Evolutionary conservation across 139 green algal species (phyloP).

Genomic region (Nannochloris sp.): DNA sequence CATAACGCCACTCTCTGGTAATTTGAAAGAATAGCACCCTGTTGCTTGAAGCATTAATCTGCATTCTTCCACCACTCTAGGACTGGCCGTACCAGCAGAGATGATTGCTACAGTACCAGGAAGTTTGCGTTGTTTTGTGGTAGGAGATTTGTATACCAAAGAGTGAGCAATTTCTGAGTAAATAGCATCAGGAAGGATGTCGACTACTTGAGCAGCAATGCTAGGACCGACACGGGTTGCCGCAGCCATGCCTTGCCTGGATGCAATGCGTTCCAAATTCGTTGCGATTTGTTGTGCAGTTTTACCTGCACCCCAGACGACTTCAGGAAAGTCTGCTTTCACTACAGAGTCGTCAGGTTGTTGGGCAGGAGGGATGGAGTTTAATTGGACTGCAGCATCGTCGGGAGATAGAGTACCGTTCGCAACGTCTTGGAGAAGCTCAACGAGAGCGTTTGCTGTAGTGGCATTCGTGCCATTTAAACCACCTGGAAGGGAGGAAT

Average conservation of each 20-base stretch:
- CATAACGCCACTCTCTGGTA: conserved; percentile 54
- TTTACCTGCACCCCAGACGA: conserved; percentile 54
- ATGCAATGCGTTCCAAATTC: conserved; percentile 34
- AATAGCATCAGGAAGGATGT: conserved; percentile 23
- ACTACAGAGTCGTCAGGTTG: background rate
- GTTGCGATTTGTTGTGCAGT: conserved; percentile 35
- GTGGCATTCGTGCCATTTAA: background rate
- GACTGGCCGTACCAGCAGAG: conserved; percentile 55
- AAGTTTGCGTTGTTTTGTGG: conserved; percentile 36
- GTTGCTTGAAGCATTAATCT: conserved; percentile 49
- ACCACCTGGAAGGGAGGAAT: background rate
- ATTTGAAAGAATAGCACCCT: conserved; percentile 50
- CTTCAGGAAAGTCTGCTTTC: conserved; percentile 47
- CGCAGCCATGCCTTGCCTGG: conserved; percentile 38
- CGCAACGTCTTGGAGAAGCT: conserved; percentile 22
- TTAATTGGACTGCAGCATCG: conserved; percentile 23
- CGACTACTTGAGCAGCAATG: conserved; percentile 7
- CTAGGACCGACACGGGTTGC: conserved; percentile 51
- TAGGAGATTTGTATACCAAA: conserved; percentile 19
- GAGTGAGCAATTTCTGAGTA: conserved; percentile 42
- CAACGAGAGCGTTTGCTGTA: conserved; percentile 3
- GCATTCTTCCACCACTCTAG: conserved; percentile 58
- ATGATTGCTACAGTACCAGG: conserved; percentile 66
- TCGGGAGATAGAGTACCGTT: conserved; percentile 9
- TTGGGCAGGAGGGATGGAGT: background rate